phyloP scores from a whole-genome alignment of 768 basidiomycete species.

The Leccinum rimulosum region DNA sequence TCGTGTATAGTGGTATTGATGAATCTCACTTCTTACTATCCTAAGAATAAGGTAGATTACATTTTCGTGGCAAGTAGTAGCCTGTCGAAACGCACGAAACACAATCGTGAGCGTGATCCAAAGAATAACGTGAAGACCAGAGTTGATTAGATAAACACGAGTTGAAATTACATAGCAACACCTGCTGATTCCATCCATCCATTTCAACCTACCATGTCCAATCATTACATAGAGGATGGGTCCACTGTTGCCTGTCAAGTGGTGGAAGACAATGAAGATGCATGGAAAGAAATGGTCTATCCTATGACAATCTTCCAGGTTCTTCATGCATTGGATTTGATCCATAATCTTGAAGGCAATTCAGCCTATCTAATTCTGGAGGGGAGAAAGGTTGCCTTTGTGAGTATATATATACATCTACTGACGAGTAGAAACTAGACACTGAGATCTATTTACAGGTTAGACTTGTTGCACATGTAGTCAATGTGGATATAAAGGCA shows the following conservation, averaged over 20 bases:
- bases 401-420: conserved; percentile 7
- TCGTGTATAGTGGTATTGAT: conserved; percentile 76
- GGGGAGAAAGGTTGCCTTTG: conserved; percentile 33
- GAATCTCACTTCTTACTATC: conserved; percentile 72
- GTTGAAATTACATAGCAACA: background rate
- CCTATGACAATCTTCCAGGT: conserved; percentile 60
- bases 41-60: conserved; percentile 27
- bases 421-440: conserved; percentile 17
- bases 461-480: conserved; percentile 48
- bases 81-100: background rate
- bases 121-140: background rate
- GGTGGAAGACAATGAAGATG: background rate
- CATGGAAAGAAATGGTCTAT: conserved; percentile 25
- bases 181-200: background rate
- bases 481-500: conserved; percentile 15
- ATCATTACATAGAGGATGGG: conserved; percentile 6
- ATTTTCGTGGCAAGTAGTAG: background rate
- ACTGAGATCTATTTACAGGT: conserved; percentile 32
- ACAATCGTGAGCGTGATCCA: background rate
- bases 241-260: background rate
- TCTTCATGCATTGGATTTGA: conserved; percentile 39
- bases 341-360: conserved; percentile 33
- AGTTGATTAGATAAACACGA: background rate
- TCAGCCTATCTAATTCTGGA: conserved; percentile 43
- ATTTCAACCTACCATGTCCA: conserved; percentile 7